phyloP scores from a whole-genome alignment of 805 yeast species.

The Spencermartinsiella europaea region DNA sequence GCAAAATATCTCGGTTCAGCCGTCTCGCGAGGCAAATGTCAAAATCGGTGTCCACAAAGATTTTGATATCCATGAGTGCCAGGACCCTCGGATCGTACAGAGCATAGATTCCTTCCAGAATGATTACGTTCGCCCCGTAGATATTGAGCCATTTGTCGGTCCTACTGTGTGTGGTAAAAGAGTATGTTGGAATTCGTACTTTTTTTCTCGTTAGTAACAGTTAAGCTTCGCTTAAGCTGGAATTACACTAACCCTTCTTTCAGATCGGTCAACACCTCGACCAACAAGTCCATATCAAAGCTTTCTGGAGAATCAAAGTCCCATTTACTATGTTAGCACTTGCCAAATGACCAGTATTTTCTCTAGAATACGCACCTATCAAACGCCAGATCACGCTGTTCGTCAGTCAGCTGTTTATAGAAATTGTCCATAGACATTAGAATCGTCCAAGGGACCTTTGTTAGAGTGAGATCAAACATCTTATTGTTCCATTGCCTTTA shows the following conservation, averaged over 20 bases:
- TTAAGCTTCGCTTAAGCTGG: neutral
- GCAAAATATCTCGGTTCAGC: slow-evolving; percentile 76
- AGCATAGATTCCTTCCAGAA: slow-evolving; percentile 88
- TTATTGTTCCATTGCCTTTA: neutral
- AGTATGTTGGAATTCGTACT: slow-evolving; percentile 62
- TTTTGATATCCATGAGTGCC: slow-evolving; percentile 75
- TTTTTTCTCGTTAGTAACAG: slow-evolving; percentile 25
- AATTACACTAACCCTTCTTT: slow-evolving; percentile 49
- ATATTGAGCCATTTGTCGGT: slow-evolving; percentile 66
- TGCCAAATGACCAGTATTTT: neutral
- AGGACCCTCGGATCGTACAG: slow-evolving; percentile 64
- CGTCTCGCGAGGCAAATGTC: slow-evolving; percentile 91
- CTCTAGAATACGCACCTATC: slow-evolving; percentile 25
- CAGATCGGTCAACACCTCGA: slow-evolving; percentile 55
- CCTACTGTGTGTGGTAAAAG: slow-evolving; percentile 58
- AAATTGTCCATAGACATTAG: slow-evolving; percentile 86
- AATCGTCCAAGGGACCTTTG: slow-evolving; percentile 92
- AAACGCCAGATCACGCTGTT: slow-evolving; percentile 60
- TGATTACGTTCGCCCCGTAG: slow-evolving; percentile 91
- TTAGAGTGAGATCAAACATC: no score
- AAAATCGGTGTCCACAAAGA: slow-evolving; percentile 89
- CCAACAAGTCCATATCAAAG: slow-evolving; percentile 69
- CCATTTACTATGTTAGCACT: slow-evolving; percentile 47
- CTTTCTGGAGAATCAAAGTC: slow-evolving; percentile 90
- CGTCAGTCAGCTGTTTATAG: slow-evolving; percentile 66